Evolutionary conservation across 2,329 filamentous ascomycete species (phyloP).

Genomic region (Aureobasidium subglaciale): DNA sequence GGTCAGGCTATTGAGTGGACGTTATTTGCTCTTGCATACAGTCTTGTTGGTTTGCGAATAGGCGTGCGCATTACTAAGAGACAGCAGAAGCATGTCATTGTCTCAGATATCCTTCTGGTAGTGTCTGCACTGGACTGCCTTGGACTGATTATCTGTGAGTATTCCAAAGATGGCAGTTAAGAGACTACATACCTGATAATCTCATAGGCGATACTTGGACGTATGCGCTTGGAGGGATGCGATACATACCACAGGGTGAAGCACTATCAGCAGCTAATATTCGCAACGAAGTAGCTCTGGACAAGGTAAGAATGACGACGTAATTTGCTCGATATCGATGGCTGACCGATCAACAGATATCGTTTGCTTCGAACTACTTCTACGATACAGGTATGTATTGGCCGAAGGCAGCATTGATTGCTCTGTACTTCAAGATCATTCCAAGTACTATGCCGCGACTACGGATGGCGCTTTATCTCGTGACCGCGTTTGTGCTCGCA

Average conservation of each 20-base stretch:
- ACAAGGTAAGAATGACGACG: background rate
- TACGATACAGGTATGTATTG: conserved; percentile 9
- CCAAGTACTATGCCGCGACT: conserved; percentile 4
- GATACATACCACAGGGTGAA: background rate
- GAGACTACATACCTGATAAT: background rate
- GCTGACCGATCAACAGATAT: background rate
- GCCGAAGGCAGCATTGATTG: background rate
- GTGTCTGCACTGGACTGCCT: background rate
- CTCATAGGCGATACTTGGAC: conserved; percentile 5
- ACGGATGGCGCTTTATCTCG: background rate
- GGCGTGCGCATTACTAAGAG: background rate
- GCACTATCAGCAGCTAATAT: background rate
- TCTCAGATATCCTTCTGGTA: background rate
- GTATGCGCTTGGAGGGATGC: conserved; percentile 2
- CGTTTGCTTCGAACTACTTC: conserved; percentile 4
- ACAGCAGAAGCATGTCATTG: conserved; percentile 6
- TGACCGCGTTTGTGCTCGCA: background rate
- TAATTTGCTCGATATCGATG: too few relatives aligned
- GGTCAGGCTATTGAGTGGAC: conserved; percentile 11
- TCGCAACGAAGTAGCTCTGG: background rate
- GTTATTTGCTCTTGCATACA: background rate
- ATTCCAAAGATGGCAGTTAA: too few relatives aligned
- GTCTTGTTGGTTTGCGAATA: background rate
- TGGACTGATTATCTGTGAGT: conserved; percentile 2
- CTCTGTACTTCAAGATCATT: conserved; percentile 6